Conservation (phyloP, 1,284 basidiomycete genomes). For the Naganishia albida region DNA sequence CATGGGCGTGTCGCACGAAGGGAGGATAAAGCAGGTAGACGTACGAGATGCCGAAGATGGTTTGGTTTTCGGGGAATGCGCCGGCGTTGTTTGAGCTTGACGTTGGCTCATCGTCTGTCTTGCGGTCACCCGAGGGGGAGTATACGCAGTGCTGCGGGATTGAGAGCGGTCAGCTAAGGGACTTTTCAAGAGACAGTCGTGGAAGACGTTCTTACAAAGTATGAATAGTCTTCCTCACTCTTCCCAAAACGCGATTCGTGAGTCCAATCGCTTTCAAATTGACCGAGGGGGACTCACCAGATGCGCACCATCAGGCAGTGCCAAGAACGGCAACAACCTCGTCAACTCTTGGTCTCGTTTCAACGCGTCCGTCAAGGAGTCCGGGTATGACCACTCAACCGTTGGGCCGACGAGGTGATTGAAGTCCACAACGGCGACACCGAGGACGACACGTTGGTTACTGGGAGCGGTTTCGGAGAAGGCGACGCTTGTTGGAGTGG, state of each 20-base stretch:
- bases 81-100: slow-evolving; percentile 31
- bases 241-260: slow-evolving; percentile 47
- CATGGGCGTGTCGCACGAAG: slow-evolving; percentile 30
- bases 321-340: slow-evolving; percentile 90
- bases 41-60: slow-evolving; percentile 90
- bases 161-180: slow-evolving; percentile 12
- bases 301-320: slow-evolving; percentile 95
- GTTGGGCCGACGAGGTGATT: slow-evolving; percentile 89
- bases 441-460: slow-evolving; percentile 61
- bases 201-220: slow-evolving; percentile 62
- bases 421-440: slow-evolving; percentile 84
- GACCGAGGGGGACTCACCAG: slow-evolving; percentile 60
- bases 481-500: slow-evolving; percentile 1
- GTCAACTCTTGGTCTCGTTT: slow-evolving; percentile 77
- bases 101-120: slow-evolving; percentile 30
- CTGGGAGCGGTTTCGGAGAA: not conserved
- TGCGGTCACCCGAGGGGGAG: slow-evolving; percentile 37
- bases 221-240: slow-evolving; percentile 94
- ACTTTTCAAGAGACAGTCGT: no score
- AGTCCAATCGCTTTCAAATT: not conserved
- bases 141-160: slow-evolving; percentile 61
- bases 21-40: slow-evolving; percentile 43
- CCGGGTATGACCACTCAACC: slow-evolving; percentile 70
- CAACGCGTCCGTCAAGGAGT: slow-evolving; percentile 62
- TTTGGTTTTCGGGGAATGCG: slow-evolving; percentile 54